Evolutionary conservation across 2,329 filamentous ascomycete species (phyloP).

Genomic region (Zalaria sp.): DNA sequence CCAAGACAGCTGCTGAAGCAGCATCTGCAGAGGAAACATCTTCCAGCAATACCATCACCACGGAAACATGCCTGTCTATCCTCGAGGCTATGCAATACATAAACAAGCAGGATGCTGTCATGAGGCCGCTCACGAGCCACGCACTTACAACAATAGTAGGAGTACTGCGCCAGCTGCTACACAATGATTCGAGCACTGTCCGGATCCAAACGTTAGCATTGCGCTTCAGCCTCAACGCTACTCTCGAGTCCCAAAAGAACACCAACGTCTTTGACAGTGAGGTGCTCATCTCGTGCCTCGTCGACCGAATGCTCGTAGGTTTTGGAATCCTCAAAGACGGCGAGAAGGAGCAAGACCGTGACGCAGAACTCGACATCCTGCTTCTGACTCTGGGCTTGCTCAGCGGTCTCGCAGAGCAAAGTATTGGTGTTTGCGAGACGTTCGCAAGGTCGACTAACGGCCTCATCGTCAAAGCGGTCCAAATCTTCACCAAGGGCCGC

Average conservation of each 20-base stretch:
- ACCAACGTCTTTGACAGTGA: slow-evolving; percentile 51
- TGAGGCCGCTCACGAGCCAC: background rate
- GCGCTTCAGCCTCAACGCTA: slow-evolving; percentile 68
- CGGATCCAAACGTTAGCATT: slow-evolving; percentile 33
- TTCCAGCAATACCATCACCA: background rate
- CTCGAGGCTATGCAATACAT: slow-evolving; percentile 12
- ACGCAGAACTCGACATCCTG: slow-evolving; percentile 49
- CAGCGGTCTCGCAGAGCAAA: slow-evolving; percentile 80
- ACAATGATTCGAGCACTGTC: background rate
- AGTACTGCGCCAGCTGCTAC: background rate
- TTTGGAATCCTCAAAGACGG: slow-evolving; percentile 10
- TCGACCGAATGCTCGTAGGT: slow-evolving; percentile 11
- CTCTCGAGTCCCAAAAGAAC: slow-evolving; percentile 61
- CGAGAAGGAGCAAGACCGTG: slow-evolving; percentile 31
- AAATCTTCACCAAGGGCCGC: slow-evolving; percentile 15
- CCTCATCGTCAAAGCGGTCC: slow-evolving; percentile 11
- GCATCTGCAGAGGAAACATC: background rate
- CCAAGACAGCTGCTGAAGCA: slow-evolving; percentile 21
- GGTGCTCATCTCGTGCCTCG: slow-evolving; percentile 33
- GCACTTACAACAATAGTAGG: background rate
- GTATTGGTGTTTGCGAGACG: slow-evolving; percentile 36
- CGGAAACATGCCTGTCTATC: slow-evolving; percentile 3
- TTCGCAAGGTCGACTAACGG: slow-evolving; percentile 3
- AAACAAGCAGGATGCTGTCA: background rate
- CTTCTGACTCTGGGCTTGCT: slow-evolving; percentile 67